phyloP scores from a whole-genome alignment of 78 protist species.

The Dictyostelium capitatum region DNA sequence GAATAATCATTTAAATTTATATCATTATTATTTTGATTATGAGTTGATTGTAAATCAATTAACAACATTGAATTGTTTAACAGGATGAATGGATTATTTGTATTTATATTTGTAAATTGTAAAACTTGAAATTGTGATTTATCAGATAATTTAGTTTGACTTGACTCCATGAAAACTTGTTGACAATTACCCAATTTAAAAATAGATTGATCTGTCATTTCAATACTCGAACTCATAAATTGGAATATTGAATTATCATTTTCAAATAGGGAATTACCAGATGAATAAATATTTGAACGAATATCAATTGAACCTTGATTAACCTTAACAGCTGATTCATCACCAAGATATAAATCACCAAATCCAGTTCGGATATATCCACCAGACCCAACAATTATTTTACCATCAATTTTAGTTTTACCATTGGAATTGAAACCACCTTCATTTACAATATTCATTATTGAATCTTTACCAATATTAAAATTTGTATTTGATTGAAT shows the following conservation, averaged over 20 bases:
- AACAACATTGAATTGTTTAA: background rate
- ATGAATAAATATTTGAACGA: background rate
- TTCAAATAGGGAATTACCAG: background rate
- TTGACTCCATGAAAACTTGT: background rate
- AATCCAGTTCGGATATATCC: background rate
- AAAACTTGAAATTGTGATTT: background rate
- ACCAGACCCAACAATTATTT: background rate
- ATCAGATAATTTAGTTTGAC: background rate
- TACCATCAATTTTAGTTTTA: background rate
- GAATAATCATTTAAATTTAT: background rate
- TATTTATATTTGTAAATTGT: background rate
- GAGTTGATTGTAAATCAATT: background rate
- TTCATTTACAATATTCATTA: background rate
- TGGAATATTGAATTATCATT: background rate
- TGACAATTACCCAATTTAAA: background rate
- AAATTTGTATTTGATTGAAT: background rate
- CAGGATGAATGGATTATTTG: background rate
- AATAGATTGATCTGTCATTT: background rate
- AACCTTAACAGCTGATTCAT: background rate
- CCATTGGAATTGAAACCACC: background rate
- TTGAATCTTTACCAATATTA: background rate
- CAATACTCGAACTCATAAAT: background rate
- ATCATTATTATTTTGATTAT: background rate
- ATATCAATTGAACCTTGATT: constrained; percentile 4
- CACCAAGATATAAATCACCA: constrained; percentile 1